Evolutionary conservation across 2,329 filamentous ascomycete genomes (phyloP).

Genomic region (Pseudocercospora cruenta): DNA sequence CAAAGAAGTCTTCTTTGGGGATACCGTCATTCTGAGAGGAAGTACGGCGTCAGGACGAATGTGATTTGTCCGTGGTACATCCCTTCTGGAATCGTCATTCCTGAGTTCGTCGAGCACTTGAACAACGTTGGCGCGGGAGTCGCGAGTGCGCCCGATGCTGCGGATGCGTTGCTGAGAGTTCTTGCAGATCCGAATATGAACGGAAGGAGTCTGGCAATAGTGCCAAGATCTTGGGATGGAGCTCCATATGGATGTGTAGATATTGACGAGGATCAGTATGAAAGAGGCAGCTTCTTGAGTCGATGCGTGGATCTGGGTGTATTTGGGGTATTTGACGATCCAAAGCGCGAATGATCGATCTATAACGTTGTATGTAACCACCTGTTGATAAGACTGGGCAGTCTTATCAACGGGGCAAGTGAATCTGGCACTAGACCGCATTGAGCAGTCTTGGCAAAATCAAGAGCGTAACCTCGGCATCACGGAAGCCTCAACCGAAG

Average conservation of each 20-base stretch:
- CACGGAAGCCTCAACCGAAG: neutral
- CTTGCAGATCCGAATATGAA: neutral
- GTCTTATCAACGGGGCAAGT: too few species aligned
- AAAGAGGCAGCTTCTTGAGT: neutral
- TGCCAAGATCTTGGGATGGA: neutral
- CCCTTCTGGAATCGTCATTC: neutral
- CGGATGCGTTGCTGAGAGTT: neutral
- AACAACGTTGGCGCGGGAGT: neutral
- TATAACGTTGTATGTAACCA: too few species aligned
- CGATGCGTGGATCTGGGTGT: neutral
- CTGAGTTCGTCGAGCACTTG: neutral
- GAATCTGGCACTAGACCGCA: neutral
- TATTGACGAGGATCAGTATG: neutral
- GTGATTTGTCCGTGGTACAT: conserved; percentile 1
- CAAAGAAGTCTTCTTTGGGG: neutral
- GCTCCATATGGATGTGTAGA: neutral
- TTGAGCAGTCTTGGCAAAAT: neutral
- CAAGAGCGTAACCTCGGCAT: neutral
- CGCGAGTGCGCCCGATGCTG: neutral
- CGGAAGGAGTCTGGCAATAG: neutral
- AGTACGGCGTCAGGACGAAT: neutral
- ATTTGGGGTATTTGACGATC: neutral
- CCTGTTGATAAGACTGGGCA: too few species aligned
- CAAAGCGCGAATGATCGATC: neutral
- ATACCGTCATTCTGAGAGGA: neutral